Percentiles rank a stretch among this genome's conserved stretches.
Evolutionary conservation across 2,329 filamentous ascomycete species (phyloP).

Genomic region (Chalaropsis ovoidea): DNA sequence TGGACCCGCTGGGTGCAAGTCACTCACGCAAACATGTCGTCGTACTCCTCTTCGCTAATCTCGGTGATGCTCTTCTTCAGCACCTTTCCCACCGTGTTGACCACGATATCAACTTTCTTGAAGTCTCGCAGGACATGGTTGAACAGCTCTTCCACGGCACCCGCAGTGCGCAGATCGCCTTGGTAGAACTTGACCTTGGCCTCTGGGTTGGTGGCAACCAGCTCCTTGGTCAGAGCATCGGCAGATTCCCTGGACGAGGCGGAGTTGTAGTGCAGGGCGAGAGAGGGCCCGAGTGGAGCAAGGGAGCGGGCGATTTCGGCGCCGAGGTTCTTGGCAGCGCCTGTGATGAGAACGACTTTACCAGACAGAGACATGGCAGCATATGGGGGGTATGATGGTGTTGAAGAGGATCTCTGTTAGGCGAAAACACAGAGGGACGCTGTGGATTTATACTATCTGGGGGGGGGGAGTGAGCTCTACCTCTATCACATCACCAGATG

Average conservation of each 20-base stretch:
- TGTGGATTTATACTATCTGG: background rate
- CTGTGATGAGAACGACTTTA: constrained; percentile 44
- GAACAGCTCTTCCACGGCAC: constrained; percentile 36
- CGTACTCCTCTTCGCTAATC: constrained; percentile 39
- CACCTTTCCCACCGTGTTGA: constrained; percentile 43
- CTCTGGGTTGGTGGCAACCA: constrained; percentile 32
- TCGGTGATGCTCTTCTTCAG: constrained; percentile 39
- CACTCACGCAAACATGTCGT: constrained; percentile 39
- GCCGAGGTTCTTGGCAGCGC: constrained; percentile 50
- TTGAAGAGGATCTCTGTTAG: background rate
- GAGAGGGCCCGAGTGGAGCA: constrained; percentile 45
- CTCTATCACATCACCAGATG: too few relatives aligned
- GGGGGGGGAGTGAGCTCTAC: background rate
- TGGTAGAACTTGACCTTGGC: constrained; percentile 36
- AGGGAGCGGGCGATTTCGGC: constrained; percentile 48
- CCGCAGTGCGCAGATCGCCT: constrained; percentile 36
- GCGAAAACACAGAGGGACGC: background rate
- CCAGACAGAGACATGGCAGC: constrained; percentile 32
- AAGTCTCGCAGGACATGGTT: constrained; percentile 35
- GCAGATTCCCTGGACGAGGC: constrained; percentile 34
- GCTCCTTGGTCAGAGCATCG: constrained; percentile 32
- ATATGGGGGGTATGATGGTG: background rate
- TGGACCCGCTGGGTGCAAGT: background rate
- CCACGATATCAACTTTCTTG: constrained; percentile 40
- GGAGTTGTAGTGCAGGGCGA: constrained; percentile 50